phyloP scores from a whole-genome alignment of 164 flowering plant species.

The Pachysandra terminalis region DNA sequence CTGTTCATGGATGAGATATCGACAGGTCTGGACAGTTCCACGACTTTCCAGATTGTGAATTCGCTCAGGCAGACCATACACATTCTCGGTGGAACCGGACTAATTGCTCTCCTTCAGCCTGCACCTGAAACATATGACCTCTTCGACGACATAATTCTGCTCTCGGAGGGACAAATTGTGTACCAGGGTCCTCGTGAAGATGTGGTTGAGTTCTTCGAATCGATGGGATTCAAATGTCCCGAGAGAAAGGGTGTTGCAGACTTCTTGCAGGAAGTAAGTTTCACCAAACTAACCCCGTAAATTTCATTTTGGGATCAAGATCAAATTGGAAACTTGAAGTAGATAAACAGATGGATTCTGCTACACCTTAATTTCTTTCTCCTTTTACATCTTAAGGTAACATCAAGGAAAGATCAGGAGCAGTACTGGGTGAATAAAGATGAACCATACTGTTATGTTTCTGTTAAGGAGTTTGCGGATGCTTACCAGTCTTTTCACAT shows the following conservation, averaged over 20 bases:
- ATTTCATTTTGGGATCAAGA: not conserved
- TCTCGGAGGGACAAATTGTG: constrained; percentile 52
- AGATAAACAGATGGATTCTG: too few relatives aligned
- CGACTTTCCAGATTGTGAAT: constrained; percentile 50
- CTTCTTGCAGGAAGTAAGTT: constrained; percentile 52
- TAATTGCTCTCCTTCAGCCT: constrained; percentile 56
- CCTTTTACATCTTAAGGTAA: constrained; percentile 26
- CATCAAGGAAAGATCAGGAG: constrained; percentile 46
- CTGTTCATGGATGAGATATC: constrained; percentile 67
- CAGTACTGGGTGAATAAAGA: constrained; percentile 43
- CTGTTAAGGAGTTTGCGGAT: constrained; percentile 41
- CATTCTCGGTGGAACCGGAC: constrained; percentile 36
- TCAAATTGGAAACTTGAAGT: too few relatives aligned
- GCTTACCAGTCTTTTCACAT: constrained; percentile 44
- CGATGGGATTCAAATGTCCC: constrained; percentile 54
- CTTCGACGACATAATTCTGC: constrained; percentile 56
- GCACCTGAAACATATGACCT: constrained; percentile 56
- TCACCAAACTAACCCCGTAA: not conserved
- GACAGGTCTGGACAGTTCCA: constrained; percentile 54
- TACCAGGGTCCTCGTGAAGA: constrained; percentile 57
- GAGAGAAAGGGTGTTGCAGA: constrained; percentile 58
- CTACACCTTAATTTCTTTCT: not conserved
- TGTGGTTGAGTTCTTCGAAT: constrained; percentile 51
- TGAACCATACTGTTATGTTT: constrained; percentile 32
- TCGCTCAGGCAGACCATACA: constrained; percentile 44